These are phyloP conservation scores for Trypethelium eluteriae DNA, from an alignment of 495 filamentous ascomycete genomes.

Conservation along the genomic window DNA sequence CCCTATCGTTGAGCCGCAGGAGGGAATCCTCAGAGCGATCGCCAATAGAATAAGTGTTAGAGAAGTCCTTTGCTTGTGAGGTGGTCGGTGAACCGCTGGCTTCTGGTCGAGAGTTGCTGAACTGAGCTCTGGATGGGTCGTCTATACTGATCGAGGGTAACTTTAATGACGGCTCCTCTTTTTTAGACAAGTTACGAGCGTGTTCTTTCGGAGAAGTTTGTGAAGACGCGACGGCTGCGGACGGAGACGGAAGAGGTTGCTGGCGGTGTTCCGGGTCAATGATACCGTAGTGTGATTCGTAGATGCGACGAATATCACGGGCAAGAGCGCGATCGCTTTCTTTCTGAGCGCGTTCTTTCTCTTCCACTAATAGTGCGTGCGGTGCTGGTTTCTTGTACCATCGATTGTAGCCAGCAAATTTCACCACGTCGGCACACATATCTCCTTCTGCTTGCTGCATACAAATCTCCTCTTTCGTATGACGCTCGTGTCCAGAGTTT, in stretches of 20 bases:
- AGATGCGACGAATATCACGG: slow-evolving; percentile 39
- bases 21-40: not conserved
- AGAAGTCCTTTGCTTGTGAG: not conserved
- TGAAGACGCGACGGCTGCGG: not conserved
- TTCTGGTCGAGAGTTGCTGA: not conserved
- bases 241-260: not conserved
- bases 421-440: slow-evolving; percentile 30
- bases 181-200: not conserved
- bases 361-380: slow-evolving; percentile 24
- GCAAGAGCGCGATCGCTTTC: slow-evolving; percentile 33
- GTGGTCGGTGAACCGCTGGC: not conserved
- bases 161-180: not conserved
- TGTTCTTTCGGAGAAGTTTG: not conserved
- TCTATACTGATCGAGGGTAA: not conserved
- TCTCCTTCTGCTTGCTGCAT: slow-evolving; percentile 44
- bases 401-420: slow-evolving; percentile 27
- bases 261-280: slow-evolving; percentile 41
- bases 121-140: not conserved
- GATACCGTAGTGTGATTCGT: slow-evolving; percentile 42
- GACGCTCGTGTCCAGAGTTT: not conserved
- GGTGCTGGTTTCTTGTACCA: slow-evolving; percentile 35
- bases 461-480: not conserved
- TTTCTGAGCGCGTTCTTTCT: slow-evolving; percentile 24
- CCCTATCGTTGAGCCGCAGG: not conserved
- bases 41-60: not conserved